Evolutionary conservation across 2,329 filamentous ascomycete genomes (phyloP), one percentile per base, ranked within the genome.

Genomic region (Diaporthe citriasiana): DNA sequence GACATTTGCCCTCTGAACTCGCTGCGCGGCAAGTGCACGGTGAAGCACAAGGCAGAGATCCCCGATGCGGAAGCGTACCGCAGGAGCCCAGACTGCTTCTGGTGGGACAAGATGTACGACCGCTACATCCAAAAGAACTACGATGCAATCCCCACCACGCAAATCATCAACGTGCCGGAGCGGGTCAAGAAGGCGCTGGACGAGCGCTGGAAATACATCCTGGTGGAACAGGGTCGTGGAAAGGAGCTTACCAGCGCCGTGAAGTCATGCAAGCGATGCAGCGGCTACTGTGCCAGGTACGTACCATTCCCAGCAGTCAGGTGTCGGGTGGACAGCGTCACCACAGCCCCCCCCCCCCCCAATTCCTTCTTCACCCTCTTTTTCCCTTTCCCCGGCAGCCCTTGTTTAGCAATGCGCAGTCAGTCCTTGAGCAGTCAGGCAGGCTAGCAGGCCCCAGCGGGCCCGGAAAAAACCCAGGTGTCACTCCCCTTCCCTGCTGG

Each of bases 81-180:
- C 81, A 96, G 94, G 82, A 90, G 88, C 35, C 93, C 93, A 79
- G 94, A 99, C 84, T 92, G 89, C 78, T 99, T 99, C 83, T 99
- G 95, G 94, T 99, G 94, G 82, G 96, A 98, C 80, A 97, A 98
- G 82, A 91, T 98, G 79, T 98, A 97, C 83, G 97, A 99, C 85
- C 94, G 97, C 74, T 99, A 98, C 85, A 98, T 99, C 77, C 95
- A 98, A 82, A 95, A 97, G 76, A 95, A 96, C 84, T 98, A 98
- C 88, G 97, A 99, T 80, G 94, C 98, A 71, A 96, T 99, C 76
- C 96, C 97, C 1, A 97, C 95, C 19, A 91, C 89, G 75, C 92
- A 94, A 80, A 97, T 99, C 80, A 96, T 98, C 86, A 99, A 99
- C 81, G 97, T 99, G 63, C 97, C 97, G 7, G 93, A 93, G 78